Evolutionary conservation across 805 yeast genomes (phyloP).

Genomic region (Komagataella kurtzmanii): DNA sequence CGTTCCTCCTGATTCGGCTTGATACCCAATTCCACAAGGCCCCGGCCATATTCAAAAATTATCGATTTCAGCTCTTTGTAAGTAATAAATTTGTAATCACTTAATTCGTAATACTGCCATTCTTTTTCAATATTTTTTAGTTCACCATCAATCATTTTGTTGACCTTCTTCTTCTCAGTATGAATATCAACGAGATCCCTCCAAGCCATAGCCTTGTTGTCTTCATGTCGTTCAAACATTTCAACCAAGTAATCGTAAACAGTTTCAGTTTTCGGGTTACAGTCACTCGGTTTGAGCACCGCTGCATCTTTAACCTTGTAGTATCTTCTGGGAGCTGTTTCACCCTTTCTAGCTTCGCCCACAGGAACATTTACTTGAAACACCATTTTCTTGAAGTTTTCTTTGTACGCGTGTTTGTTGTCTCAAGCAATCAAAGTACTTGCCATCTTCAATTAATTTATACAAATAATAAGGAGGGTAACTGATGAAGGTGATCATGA

Average conservation of each 20-base stretch:
- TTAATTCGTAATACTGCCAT: constrained; percentile 77
- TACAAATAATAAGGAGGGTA: not conserved
- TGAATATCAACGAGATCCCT: constrained; percentile 67
- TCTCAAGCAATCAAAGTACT: not conserved
- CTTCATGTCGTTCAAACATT: constrained; percentile 42
- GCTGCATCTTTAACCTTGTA: constrained; percentile 30
- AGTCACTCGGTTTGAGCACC: constrained; percentile 36
- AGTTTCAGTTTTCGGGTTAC: constrained; percentile 48
- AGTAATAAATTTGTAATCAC: constrained; percentile 55
- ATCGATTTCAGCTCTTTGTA: constrained; percentile 40
- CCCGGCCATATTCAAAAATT: constrained; percentile 52
- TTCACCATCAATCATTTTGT: constrained; percentile 69
- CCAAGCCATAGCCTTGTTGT: constrained; percentile 54
- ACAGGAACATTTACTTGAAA: constrained; percentile 38
- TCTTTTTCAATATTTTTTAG: constrained; percentile 61
- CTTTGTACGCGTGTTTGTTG: not conserved
- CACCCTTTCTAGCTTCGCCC: constrained; percentile 61
- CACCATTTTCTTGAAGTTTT: constrained; percentile 9
- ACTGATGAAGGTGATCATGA: not conserved
- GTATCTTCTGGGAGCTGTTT: constrained; percentile 74
- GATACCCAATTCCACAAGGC: constrained; percentile 64
- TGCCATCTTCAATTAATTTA: not conserved
- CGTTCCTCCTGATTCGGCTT: constrained; percentile 44
- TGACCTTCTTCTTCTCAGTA: constrained; percentile 60
- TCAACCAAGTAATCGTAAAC: constrained; percentile 58